Evolutionary conservation across 495 filamentous ascomycete species (phyloP).

Genomic region (Daldinia loculata): DNA sequence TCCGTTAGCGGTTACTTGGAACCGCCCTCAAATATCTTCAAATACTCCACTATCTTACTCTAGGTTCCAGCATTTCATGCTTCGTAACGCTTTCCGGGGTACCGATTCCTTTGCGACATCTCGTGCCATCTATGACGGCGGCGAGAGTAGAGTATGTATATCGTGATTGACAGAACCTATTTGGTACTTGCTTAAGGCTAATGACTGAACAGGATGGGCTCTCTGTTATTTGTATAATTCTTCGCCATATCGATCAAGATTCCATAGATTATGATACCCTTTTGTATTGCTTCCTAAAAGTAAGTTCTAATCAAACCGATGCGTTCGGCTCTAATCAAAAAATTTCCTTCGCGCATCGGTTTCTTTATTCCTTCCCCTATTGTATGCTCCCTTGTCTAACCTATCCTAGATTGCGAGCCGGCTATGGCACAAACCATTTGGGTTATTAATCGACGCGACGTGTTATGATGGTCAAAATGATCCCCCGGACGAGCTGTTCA

Average conservation of each 20-base stretch:
- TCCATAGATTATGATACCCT: conserved; percentile 67
- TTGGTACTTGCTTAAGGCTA: conserved; percentile 1
- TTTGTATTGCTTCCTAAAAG: conserved; percentile 70
- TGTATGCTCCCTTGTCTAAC: not conserved
- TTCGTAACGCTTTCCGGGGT: conserved; percentile 68
- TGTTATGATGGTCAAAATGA: conserved; percentile 70
- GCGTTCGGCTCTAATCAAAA: not conserved
- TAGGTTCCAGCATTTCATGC: conserved; percentile 74
- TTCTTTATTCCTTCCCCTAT: not conserved
- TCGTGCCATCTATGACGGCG: conserved; percentile 71
- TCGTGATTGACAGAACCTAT: not conserved
- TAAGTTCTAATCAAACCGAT: conserved; percentile 30
- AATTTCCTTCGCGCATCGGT: not conserved
- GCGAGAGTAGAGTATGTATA: conserved; percentile 64
- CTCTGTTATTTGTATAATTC: conserved; percentile 71
- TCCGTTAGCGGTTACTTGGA: conserved; percentile 70
- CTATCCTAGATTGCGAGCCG: conserved; percentile 65
- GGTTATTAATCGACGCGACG: conserved; percentile 70
- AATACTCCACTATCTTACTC: conserved; percentile 69
- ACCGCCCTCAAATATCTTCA: conserved; percentile 64
- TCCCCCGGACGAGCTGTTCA: conserved; percentile 66
- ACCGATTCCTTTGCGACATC: conserved; percentile 67
- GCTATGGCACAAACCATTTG: conserved; percentile 72
- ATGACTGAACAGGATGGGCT: conserved; percentile 60
- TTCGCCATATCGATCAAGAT: conserved; percentile 68